Conservation (phyloP, 176 grass and related monocot species). For the Musa troglodytarum region DNA sequence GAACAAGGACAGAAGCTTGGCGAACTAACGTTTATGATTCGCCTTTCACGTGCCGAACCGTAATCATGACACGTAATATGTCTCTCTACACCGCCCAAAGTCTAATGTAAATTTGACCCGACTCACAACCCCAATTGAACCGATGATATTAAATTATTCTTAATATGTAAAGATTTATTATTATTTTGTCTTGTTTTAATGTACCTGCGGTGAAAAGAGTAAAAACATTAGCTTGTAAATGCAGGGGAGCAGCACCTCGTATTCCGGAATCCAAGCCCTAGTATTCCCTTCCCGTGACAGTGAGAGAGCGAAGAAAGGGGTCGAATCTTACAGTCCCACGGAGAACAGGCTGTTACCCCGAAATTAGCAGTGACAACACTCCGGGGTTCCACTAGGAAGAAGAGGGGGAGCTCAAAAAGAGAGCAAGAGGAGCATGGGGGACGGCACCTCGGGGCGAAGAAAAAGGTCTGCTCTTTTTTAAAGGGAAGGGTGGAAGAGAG, state of each 20-base stretch:
- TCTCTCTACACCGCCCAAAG: too few relatives aligned
- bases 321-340: not conserved
- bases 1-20: too few relatives aligned
- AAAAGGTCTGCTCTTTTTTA: conserved; percentile 1
- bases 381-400: not conserved
- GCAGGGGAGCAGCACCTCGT: not conserved
- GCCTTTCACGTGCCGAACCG: too few relatives aligned
- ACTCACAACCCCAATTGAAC: too few relatives aligned
- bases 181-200: too few relatives aligned
- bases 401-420: not conserved
- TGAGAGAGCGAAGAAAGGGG: not conserved
- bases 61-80: too few relatives aligned
- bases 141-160: too few relatives aligned
- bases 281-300: not conserved
- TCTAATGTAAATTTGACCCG: too few relatives aligned
- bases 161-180: too few relatives aligned
- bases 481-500: conserved; percentile 7
- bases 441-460: not conserved
- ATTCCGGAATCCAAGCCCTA: not conserved
- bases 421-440: not conserved
- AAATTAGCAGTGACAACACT: not conserved
- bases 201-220: too few relatives aligned
- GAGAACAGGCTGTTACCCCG: not conserved
- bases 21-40: too few relatives aligned
- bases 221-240: too few relatives aligned